Base-by-base conservation (phyloP, 2,329 filamentous ascomycete genomes). In the Coleophoma eucalyptorum region DNA sequence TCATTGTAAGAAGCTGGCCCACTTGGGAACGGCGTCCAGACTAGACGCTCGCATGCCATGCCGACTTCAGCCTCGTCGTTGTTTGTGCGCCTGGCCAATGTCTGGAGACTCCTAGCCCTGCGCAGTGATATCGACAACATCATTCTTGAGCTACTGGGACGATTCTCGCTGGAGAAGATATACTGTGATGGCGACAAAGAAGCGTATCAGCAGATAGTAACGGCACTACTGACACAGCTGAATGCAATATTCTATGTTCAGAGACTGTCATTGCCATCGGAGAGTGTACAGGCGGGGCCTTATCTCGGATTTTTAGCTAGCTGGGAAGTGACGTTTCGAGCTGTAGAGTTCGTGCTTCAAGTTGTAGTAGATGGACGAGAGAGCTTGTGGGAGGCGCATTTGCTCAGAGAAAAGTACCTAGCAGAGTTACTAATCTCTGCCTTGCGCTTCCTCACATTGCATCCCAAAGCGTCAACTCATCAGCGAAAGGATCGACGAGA, bases 81-180 rank as follows among this genome's bases (percentile, higher is more conserved):
- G 37, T 72, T 72, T 56, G 48, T 60, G 44, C 65, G 67, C 37
- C 62, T 72, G 44, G 61, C 61, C 13, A 67, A 66, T 54, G 61
- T 65, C 12, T 72, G 66, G 64, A 63, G 67, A 44, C 57, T 65
- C 18, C 58, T 73, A 21, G 61, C 65, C 5, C 66, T 72, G 18
- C 67, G 70, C 34, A 68, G 67, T 53, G 70, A 73, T 51, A 57
- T 70, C 50, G 70, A 73, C 55, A 67, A 68, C 57, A 68, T 73
- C 44, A 63, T 73, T 37, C 52, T 70, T 11, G 69, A 72, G 57
- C 58, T 72, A n/a, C 62, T 73, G 8, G 70, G 70, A 21, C 62
- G 64, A n/a, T 73, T 73, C 55, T 69, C 69, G 8, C 60, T 73
- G 16, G 70, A 73, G 50, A 71, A 65, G 54, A 67, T 73, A 34